Base-by-base conservation (phyloP, 371 early-diverging fungal genomes). In the Thermomucor indicae-seudaticae region DNA sequence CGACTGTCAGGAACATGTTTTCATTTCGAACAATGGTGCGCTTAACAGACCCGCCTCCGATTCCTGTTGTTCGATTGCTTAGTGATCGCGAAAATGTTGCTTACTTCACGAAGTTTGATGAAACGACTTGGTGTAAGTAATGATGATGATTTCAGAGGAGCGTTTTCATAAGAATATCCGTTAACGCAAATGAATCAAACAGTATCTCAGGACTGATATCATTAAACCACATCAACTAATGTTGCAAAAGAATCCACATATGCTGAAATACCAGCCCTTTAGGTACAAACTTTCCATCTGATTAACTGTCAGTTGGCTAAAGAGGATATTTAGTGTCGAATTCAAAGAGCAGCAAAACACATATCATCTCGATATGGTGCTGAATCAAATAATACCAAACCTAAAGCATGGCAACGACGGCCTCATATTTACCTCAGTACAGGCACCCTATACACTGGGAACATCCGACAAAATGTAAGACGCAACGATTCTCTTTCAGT, bases 381-480 rank as follows among this genome's bases (percentile, higher is more conserved):
- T 86, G 45, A 66, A 69, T 27, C 76, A 88, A n/a, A 76, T 86
- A 14, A 88, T 92, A 29, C 87, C 89, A 1, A 66, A 62, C 6
- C 71, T 97, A 25, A 80, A 82, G 57, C 99, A 99, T 74, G 87
- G 91, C 43, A 94, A 81, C 30, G 99, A 99, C 64, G 99, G 99
- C 0, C 67, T 99, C 3, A 96, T 99, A 37, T 99, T 98, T 62
- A 98, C 99, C 0, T 85, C 97, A 2, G 80, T 81, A 3, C 65
- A 71, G n/a, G 88, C 92, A 2, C 84, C 90, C 20, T 99, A 99
- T 65, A 58, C 57, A 0, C 61, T 83, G 7, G 97, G 97, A 29
- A 95, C 96, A 1, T 91, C 92, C 48, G 55, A 78, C 7, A 90
- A 87, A 55, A 95, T 96, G 88, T 89, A 79, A 58, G 64, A 31